Conservation (phyloP, 495 filamentous ascomycete species). For the Penicillium parvum region DNA sequence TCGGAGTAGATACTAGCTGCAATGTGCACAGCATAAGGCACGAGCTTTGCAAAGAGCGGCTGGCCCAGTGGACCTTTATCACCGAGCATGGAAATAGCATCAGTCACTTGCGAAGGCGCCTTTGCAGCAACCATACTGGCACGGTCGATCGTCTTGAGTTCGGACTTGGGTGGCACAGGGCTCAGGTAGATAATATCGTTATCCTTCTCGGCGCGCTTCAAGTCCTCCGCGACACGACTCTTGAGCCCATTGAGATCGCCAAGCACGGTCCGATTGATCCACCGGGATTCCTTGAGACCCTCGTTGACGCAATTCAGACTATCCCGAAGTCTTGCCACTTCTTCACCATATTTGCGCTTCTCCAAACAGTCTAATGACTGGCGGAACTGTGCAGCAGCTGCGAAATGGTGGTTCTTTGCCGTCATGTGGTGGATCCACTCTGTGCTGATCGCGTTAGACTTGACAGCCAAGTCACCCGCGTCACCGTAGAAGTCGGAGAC, state of each 20-base stretch:
- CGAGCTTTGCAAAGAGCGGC: slow-evolving; percentile 83
- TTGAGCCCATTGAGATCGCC: slow-evolving; percentile 83
- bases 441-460: slow-evolving; percentile 81
- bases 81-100: slow-evolving; percentile 73
- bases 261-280: slow-evolving; percentile 78
- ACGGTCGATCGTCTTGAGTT: slow-evolving; percentile 78
- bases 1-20: slow-evolving; percentile 95
- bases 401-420: slow-evolving; percentile 97
- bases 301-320: slow-evolving; percentile 79
- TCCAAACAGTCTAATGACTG: slow-evolving; percentile 89
- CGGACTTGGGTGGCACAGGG: slow-evolving; percentile 81
- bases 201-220: slow-evolving; percentile 92
- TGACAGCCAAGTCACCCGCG: slow-evolving; percentile 79
- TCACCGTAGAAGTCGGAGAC: slow-evolving; percentile 88
- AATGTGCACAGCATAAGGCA: slow-evolving; percentile 92
- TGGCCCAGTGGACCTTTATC: slow-evolving; percentile 76
- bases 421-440: slow-evolving; percentile 99
- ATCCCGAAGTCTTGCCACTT: slow-evolving; percentile 82
- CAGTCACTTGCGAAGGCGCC: slow-evolving; percentile 76
- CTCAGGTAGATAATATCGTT: slow-evolving; percentile 92
- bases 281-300: slow-evolving; percentile 78
- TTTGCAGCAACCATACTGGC: slow-evolving; percentile 82
- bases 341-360: slow-evolving; percentile 92
- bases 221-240: slow-evolving; percentile 72
- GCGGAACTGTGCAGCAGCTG: slow-evolving; percentile 92